These are phyloP conservation scores for Collybia sp. DNA, from an alignment of 768 basidiomycete genomes.

Conservation along the genomic window DNA sequence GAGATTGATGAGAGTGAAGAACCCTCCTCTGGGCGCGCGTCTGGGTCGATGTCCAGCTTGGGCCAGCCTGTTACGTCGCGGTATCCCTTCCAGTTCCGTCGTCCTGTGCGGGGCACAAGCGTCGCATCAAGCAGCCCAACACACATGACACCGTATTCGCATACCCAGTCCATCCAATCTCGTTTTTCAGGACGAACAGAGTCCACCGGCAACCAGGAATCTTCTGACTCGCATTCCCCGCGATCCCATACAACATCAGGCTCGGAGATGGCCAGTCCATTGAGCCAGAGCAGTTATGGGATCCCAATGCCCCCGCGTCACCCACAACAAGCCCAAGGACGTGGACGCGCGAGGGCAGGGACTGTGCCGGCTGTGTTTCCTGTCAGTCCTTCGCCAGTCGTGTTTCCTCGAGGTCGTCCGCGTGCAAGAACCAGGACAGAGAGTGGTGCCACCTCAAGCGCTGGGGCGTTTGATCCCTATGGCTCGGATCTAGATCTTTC, in stretches of 20 bases:
- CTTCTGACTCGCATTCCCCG: conserved; percentile 55
- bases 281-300: conserved; percentile 24
- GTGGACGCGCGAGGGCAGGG: conserved; percentile 24
- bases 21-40: conserved; percentile 59
- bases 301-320: conserved; percentile 42
- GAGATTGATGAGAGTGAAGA: conserved; percentile 42
- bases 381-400: conserved; percentile 12
- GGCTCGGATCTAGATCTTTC: conserved; percentile 12
- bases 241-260: conserved; percentile 26
- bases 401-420: conserved; percentile 21
- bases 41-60: conserved; percentile 82
- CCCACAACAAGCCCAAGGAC: conserved; percentile 24
- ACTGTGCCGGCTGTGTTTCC: conserved; percentile 27
- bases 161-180: conserved; percentile 28
- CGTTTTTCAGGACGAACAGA: conserved; percentile 40
- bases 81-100: conserved; percentile 67
- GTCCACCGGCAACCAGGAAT: conserved; percentile 61
- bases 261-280: conserved; percentile 28
- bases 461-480: neutral
- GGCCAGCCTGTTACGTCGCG: conserved; percentile 71
- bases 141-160: conserved; percentile 28
- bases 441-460: conserved; percentile 5
- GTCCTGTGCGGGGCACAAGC: conserved; percentile 40
- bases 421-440: conserved; percentile 14
- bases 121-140: conserved; percentile 36